Conservation (phyloP, 2,329 filamentous ascomycete species). For the Calonectria hongkongensis region DNA sequence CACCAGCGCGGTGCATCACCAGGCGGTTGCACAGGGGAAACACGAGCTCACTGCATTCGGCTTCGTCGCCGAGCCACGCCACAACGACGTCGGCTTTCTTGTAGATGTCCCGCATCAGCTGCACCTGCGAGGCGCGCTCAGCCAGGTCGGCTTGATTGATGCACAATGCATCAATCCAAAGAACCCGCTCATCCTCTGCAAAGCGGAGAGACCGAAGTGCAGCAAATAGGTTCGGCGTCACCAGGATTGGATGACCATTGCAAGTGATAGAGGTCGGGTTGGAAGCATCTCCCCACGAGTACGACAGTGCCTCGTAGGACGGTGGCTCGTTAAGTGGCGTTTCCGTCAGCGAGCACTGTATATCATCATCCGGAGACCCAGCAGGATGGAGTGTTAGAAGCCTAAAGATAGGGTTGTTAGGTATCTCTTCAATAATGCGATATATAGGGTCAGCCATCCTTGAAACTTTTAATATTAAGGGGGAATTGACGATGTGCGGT, state of each 20-base stretch:
- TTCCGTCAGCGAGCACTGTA: not conserved
- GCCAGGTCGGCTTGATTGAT: slow-evolving; percentile 9
- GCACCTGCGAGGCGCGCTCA: slow-evolving; percentile 3
- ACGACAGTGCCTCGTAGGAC: not conserved
- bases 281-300: slow-evolving; percentile 12
- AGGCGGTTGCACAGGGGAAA: slow-evolving; percentile 8
- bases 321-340: not conserved
- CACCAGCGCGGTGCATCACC: not conserved
- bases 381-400: slow-evolving; percentile 4
- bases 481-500: not conserved
- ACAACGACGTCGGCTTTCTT: not conserved
- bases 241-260: not conserved
- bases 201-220: not conserved
- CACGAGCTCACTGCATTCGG: not conserved
- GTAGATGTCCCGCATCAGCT: slow-evolving; percentile 14
- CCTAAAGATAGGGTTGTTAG: not conserved
- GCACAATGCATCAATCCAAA: slow-evolving; percentile 7
- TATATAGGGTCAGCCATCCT: not conserved
- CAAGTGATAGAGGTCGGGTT: not conserved
- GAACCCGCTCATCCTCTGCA: not conserved
- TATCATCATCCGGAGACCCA: not conserved
- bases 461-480: not conserved
- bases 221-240: not conserved
- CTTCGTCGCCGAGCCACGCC: not conserved
- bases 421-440: not conserved